Evolutionary conservation across 805 yeast species (phyloP), one percentile per base, ranked within the genome.

Genomic region (Brettanomyces naardenensis): DNA sequence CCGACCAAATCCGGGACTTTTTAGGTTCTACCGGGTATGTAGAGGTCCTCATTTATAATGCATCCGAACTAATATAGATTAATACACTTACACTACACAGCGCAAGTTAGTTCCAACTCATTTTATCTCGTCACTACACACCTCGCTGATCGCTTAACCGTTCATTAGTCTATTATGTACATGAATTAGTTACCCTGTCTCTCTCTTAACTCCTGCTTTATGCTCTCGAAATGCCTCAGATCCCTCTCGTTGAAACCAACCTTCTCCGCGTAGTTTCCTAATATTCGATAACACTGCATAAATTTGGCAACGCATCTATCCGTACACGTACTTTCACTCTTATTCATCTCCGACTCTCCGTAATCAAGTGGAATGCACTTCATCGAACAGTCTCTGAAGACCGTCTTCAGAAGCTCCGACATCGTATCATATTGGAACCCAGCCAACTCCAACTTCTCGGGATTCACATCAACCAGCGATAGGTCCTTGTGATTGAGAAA

Each of bases 291-390:
- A 33, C 88, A 80, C 49, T 70, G 70, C 65, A 87, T 84, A 59
- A 80, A 88, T 58, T 89, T 89, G 51, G 94, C 77, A 41, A 89
- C 97, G 69, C 97, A 89, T 71, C 96, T 79, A 65, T 89, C 96
- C 44, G 88, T 72, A 61, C 97, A 89, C 35, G 83, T 68, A 35
- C 86, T 75, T 65, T 89, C 97, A 47, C 70, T 77, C 67, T 83
- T 85, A 65, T 68, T 73, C 45, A 89, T 67, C 21, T 80, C 89
- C 37, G 86, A 82, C 39, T 85, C 92, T 36, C 64, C 53, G 65
- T 89, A 89, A 45, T 80, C 84, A n/a, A 68, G 74, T n/a, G 82
- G 80, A 29, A 92, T 71, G 60, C 98, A 92, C 59, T 92, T 92
- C 41, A 59, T 51, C 17, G 71, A 66, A 58, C 97, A 90, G 3